These are phyloP conservation scores for Lachancea waltii DNA, from an alignment of 805 yeast species.

Conservation along the genomic window DNA sequence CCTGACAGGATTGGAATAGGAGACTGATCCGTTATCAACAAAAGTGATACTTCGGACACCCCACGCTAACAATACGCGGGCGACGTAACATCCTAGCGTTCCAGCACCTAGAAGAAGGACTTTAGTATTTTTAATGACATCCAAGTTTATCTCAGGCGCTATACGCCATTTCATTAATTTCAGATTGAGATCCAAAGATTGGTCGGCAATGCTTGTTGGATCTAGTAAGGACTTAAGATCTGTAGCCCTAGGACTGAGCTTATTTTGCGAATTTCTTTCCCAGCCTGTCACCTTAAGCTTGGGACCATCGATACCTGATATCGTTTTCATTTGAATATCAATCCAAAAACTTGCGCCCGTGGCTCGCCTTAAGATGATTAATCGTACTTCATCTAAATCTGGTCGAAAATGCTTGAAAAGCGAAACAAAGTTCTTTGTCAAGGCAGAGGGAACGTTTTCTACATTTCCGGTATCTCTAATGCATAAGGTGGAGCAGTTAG, in stretches of 20 bases:
- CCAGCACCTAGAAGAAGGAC: constrained; percentile 91
- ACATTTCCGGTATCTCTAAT: constrained; percentile 37
- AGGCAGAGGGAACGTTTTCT: constrained; percentile 41
- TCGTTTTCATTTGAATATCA: constrained; percentile 12
- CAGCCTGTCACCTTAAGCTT: constrained; percentile 65
- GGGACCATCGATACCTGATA: constrained; percentile 6
- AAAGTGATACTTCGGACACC: constrained; percentile 82
- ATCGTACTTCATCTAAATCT: constrained; percentile 31
- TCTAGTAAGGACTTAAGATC: constrained; percentile 76
- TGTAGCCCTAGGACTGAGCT: constrained; percentile 74
- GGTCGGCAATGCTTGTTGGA: constrained; percentile 77
- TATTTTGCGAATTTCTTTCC: constrained; percentile 75
- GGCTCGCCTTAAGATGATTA: constrained; percentile 36
- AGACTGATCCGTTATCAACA: constrained; percentile 83
- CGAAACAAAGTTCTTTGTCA: constrained; percentile 53
- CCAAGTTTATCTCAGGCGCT: constrained; percentile 74
- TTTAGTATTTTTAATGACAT: constrained; percentile 49
- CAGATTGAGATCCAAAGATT: constrained; percentile 85
- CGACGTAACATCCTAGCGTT: constrained; percentile 87
- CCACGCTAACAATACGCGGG: constrained; percentile 88
- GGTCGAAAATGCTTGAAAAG: constrained; percentile 33
- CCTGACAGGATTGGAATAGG: constrained; percentile 91
- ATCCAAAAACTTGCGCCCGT: constrained; percentile 30
- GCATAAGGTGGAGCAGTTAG: constrained; percentile 25
- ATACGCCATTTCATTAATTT: constrained; percentile 96